Conservation (phyloP, 2,329 filamentous ascomycete species). For the Thermothelomyces thermophilus region DNA sequence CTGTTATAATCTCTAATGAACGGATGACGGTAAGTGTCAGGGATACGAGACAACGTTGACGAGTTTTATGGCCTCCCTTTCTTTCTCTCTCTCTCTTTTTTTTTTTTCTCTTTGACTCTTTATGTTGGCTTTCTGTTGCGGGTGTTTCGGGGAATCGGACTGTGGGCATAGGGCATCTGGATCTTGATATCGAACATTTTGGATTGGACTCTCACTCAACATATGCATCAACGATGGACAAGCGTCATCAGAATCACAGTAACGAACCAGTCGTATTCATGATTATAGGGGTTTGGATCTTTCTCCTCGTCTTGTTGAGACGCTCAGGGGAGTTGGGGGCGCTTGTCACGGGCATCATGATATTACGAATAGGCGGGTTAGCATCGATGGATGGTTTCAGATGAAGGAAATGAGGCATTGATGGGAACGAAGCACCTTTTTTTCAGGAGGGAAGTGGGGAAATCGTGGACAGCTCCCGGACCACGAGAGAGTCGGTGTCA, state of each 20-base stretch:
- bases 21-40: not conserved
- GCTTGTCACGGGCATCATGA: constrained; percentile 11
- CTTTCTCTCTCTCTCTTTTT: too few species aligned
- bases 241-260: constrained; percentile 17
- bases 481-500: not conserved
- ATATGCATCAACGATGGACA: not conserved
- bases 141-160: not conserved
- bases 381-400: not conserved
- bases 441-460: not conserved
- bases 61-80: not conserved
- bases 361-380: constrained; percentile 4
- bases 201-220: not conserved
- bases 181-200: too few species aligned
- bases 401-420: not conserved
- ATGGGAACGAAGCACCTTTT: not conserved
- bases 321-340: not conserved
- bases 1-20: constrained; percentile 19
- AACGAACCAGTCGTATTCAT: constrained; percentile 22
- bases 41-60: constrained; percentile 8
- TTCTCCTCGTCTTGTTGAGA: constrained; percentile 8
- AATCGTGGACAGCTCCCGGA: not conserved
- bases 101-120: too few species aligned
- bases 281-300: not conserved
- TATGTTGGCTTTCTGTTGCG: constrained; percentile 1
- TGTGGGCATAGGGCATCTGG: not conserved